Base-by-base conservation (phyloP, 1,139 yeast genomes). In the Yamadazyma sp. region DNA sequence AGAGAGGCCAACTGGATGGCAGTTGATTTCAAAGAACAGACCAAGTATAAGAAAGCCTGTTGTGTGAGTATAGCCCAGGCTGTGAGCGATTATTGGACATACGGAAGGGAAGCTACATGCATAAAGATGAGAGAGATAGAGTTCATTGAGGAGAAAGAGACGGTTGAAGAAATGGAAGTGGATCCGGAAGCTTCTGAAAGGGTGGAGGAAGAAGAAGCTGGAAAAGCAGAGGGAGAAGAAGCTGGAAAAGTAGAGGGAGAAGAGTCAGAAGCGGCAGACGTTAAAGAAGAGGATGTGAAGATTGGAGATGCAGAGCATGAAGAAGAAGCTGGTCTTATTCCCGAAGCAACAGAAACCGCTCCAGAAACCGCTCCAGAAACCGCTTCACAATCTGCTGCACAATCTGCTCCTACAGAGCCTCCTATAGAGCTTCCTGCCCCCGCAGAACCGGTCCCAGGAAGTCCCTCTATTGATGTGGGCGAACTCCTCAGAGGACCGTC, bases 1-100 rank as follows among this genome's bases (percentile, higher is more conserved):
- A 78, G 79, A 29, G 98, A 92, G 57, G 86, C 80, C 50, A 78
- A 78, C 46, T 89, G 97, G 96, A 73, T 89, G 82, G 78, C 89
- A 6, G 72, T 76, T 5, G 96, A 89, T 56, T 84, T 84, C 52
- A 76, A 72, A 42, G 95, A 89, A 56, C 82, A 79, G 27, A 57
- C 78, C 15, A 83, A 85, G 55, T 78, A 73, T 52, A 86, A 84
- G 56, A 66, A 79, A 44, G 85, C 89, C 1, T 76, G 84, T 40
- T 85, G 94, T 54, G 75, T 78, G 10, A 70, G 73, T 31, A 65
- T 90, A 23, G 83, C 97, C 0, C 80, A 78, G 41, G 85, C 90
- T 0, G 74, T 90, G 0, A 64, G 65, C 45, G 96, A 88, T 43
- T 89, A 80, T 53, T 89, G 95, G 95, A 64, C 54, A 1, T 76